Conservation (phyloP, 2,329 filamentous ascomycete species). For the Ascochyta viciae-villosae region DNA sequence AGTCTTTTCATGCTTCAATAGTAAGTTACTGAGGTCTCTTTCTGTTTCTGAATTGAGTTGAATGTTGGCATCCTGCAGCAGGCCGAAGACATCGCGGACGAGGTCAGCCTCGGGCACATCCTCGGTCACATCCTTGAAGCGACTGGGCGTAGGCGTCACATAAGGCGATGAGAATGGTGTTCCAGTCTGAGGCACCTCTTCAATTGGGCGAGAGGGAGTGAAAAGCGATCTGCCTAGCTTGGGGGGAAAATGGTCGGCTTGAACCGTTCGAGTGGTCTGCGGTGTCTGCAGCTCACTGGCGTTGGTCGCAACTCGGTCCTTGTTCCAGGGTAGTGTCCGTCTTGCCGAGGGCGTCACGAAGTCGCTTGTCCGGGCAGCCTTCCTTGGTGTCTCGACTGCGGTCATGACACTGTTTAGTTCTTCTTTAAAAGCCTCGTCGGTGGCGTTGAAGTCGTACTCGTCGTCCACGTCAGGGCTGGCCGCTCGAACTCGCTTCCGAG, state of each 20-base stretch:
- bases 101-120: constrained; percentile 27
- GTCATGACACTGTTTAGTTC: constrained; percentile 39
- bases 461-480: constrained; percentile 38
- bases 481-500: constrained; percentile 41
- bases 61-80: constrained; percentile 57
- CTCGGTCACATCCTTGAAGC: constrained; percentile 33
- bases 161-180: constrained; percentile 30
- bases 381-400: constrained; percentile 51
- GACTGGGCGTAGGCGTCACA: constrained; percentile 45
- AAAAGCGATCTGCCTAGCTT: constrained; percentile 15
- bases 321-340: constrained; percentile 50
- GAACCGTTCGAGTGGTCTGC: constrained; percentile 25
- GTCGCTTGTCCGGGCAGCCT: constrained; percentile 47
- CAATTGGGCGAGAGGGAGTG: constrained; percentile 26
- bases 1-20: constrained; percentile 61
- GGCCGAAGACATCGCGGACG: constrained; percentile 54
- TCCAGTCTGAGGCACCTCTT: constrained; percentile 15
- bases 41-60: constrained; percentile 32
- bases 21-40: constrained; percentile 27
- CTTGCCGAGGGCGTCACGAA: constrained; percentile 47
- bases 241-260: constrained; percentile 24
- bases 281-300: constrained; percentile 37
- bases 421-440: constrained; percentile 40
- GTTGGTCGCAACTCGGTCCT: constrained; percentile 19
- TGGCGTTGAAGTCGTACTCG: constrained; percentile 44